A percentile compares a stretch with the other conserved stretches of the same genome.
Conservation (phyloP, 345 rosid species). For the Aquilaria yunnanensis region DNA sequence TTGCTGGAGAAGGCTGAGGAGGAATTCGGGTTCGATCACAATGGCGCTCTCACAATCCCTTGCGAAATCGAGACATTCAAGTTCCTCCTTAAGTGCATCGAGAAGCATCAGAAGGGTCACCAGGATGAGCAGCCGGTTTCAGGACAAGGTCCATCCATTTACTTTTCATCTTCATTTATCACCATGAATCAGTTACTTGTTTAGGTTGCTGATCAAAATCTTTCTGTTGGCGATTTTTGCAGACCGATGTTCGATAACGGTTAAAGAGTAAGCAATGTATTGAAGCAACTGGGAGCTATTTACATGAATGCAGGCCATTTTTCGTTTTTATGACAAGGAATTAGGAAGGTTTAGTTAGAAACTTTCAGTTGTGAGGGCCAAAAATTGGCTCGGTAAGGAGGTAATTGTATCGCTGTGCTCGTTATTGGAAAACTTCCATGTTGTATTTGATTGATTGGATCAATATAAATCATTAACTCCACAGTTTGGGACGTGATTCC, state of each 20-base stretch:
- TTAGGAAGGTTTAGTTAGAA: no score
- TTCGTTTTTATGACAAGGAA: no score
- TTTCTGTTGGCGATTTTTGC: conserved; percentile 23
- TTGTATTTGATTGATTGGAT: no score
- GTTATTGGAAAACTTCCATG: no score
- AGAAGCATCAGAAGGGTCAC: conserved; percentile 43
- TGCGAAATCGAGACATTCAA: conserved; percentile 98
- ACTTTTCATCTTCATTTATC: neutral
- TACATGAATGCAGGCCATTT: no score
- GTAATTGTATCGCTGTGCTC: no score
- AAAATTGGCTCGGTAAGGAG: no score
- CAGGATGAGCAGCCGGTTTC: conserved; percentile 30
- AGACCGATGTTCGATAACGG: conserved; percentile 28
- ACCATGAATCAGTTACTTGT: neutral
- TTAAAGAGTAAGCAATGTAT: conserved; percentile 19
- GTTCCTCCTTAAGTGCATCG: conserved; percentile 76
- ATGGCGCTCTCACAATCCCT: conserved; percentile 78
- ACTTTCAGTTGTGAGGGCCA: no score
- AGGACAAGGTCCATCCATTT: conserved; percentile 3
- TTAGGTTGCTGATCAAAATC: neutral
- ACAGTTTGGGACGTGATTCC: no score
- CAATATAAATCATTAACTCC: no score
- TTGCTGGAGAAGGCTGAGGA: conserved; percentile 86
- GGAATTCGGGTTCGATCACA: conserved; percentile 89
- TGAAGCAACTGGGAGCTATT: no score